Percentiles rank a stretch among this genome's conserved stretches.
Conservation (phyloP, 306 rosid genomes). For the Heteromeles arbutifolia region DNA sequence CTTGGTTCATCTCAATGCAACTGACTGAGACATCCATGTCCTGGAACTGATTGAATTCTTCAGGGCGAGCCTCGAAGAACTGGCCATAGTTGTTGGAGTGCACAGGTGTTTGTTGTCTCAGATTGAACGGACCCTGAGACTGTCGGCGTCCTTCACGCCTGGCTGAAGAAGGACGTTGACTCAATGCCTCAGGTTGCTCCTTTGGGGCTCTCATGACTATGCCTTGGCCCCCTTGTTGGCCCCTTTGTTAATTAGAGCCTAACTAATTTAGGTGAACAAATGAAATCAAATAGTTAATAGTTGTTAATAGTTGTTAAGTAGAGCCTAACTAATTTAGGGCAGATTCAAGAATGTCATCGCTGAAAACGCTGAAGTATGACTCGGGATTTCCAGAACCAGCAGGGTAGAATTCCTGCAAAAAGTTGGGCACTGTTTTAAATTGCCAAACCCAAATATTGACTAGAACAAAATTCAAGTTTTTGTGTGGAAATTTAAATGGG, state of each 20-base stretch:
- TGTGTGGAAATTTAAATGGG: background rate
- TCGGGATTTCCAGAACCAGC: conserved; percentile 26
- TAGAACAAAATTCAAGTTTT: background rate
- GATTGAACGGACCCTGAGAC: conserved; percentile 22
- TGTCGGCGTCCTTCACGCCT: background rate
- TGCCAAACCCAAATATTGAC: background rate
- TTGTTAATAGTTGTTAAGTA: too few species aligned
- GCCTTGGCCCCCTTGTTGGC: conserved; percentile 10
- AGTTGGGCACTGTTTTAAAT: background rate
- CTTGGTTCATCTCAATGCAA: conserved; percentile 25
- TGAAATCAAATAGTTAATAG: too few species aligned
- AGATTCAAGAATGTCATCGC: conserved; percentile 28
- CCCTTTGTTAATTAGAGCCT: background rate
- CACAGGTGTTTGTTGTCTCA: conserved; percentile 8
- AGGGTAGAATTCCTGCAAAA: conserved; percentile 26
- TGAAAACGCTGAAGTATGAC: conserved; percentile 31
- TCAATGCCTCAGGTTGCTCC: conserved; percentile 31
- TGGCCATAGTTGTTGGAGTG: conserved; percentile 28
- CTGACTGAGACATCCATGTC: conserved; percentile 25
- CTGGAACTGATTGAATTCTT: conserved; percentile 27
- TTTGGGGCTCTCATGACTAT: conserved; percentile 19
- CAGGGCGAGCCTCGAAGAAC: conserved; percentile 34
- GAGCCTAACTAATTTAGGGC: background rate
- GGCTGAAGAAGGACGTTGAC: conserved; percentile 27
- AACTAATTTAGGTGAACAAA: background rate